phyloP scores from a whole-genome alignment of 768 basidiomycete species.

The Pleurotus sapidus region DNA sequence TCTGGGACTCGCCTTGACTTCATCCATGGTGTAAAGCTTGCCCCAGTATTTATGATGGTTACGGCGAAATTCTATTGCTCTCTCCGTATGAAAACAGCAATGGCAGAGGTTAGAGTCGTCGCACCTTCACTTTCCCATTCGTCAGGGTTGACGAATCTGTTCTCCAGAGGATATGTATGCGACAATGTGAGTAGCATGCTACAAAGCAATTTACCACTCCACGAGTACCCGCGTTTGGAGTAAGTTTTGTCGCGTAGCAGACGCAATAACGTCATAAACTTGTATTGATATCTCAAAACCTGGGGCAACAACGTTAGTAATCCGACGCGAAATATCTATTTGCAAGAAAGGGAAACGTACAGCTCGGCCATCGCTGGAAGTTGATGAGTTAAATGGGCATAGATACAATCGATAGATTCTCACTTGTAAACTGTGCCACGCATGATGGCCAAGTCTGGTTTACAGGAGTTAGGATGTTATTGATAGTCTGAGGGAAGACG shows the following conservation, averaged over 20 bases:
- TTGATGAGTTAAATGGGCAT: too few species aligned
- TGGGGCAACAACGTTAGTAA: conserved; percentile 21
- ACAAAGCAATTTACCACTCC: conserved; percentile 74
- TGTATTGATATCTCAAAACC: conserved; percentile 63
- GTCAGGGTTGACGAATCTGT: conserved; percentile 74
- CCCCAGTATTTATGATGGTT: conserved; percentile 82
- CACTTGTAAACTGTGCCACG: conserved; percentile 81
- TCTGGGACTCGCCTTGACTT: conserved; percentile 54
- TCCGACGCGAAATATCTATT: background rate
- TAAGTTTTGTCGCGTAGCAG: conserved; percentile 68
- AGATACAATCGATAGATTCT: conserved; percentile 20
- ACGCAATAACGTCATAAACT: conserved; percentile 57
- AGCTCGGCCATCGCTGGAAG: conserved; percentile 52
- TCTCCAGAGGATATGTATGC: conserved; percentile 78
- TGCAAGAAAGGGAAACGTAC: conserved; percentile 32
- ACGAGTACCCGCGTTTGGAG: conserved; percentile 81
- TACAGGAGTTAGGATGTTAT: conserved; percentile 4
- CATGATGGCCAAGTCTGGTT: conserved; percentile 66
- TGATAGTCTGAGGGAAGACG: conserved; percentile 7
- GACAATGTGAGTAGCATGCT: conserved; percentile 73
- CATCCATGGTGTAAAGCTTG: conserved; percentile 64
- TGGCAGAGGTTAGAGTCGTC: background rate
- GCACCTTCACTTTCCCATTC: conserved; percentile 74
- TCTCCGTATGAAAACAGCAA: background rate
- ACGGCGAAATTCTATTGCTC: conserved; percentile 54